Base-by-base conservation (phyloP, 345 rosid species). In the Linum usitatissimum region DNA sequence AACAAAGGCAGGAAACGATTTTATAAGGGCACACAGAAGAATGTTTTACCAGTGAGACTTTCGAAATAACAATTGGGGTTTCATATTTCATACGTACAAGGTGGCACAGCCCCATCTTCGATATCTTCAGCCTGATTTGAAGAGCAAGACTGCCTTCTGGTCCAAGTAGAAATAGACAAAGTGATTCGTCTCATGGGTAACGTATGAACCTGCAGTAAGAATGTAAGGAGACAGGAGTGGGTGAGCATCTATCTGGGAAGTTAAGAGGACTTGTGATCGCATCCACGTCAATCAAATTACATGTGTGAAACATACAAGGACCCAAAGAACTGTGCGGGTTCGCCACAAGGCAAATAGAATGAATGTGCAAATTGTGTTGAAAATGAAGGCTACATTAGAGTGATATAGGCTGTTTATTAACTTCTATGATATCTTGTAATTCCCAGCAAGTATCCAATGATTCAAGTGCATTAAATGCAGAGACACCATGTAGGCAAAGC, bases 151-250 rank as follows among this genome's bases (percentile, higher is more conserved):
- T 12, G 96, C 96, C 73, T 85, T 92, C 75, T 92, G 91, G 65
- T 89, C 98, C 70, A 89, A 79, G 73, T 89, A 89, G 80, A 92
- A 92, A 77, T 92, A 92, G 34, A 92, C 87, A 61, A 92, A 89
- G 84, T 85, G 93, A 82, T 92, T 86, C 21, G 98, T 92, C 81
- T 92, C 98, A 7, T 92, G 98, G 18, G 98, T 92, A 68, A 91
- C 98, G 18, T 91, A 89, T 23, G 98, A 91, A 64, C 98, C 98
- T 91, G 86, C 49, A 48, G 10, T 42, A 6, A 56, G 19, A 53
- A 60, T 9, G 5, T 36, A 28, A 15, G 23, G 56, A 3, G 30
- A 57, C 53, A 17, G 9, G 3, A 31, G 55, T 3, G 2, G 1
- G 30, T 18, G 59, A 55, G 30, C 59, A 54, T 54, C 21, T 1